Base-by-base conservation (phyloP, 805 yeast species). In the Wickerhamiella musiphila region DNA sequence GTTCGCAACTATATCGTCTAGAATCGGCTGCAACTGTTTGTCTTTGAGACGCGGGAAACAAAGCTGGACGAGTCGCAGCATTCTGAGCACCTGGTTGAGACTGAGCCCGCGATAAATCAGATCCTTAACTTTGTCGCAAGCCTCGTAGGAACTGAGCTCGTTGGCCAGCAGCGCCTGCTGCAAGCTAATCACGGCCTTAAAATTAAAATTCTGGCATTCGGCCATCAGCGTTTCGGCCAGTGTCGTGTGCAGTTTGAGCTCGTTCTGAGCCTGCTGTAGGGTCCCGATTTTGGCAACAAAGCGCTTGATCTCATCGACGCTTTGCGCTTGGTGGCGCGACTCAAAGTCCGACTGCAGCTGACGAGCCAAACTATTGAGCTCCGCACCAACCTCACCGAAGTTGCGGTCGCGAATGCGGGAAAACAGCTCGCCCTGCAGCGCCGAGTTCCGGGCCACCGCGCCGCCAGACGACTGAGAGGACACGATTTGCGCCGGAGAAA, bases 361-460 rank as follows among this genome's bases (percentile, higher is more conserved):
- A 40, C 69, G 73, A 0, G 95, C 95, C 35, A 71, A 58, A 17
- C 58, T 51, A 49, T 82, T 84, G 28, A 90, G 60, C 17, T 63
- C 61, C 5, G 69, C 65, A 2, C 95, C 95, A 22, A 84, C 74
- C 17, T 72, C 64, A 2, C 84, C 77, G 52, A 90, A 84, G 40
- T 83, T 83, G 35, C 72, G 54, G 46, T 70, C 68, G 39, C 71
- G 68, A 11, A 84, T 58, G 5, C 62, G 51, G 1, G 19, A 23
- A 25, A 43, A 43, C 11, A 44, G 31, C 5, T 35, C 37, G 24
- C 45, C 50, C n/a, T 32, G 20, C 2, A 40, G 37, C 19, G 27
- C 20, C 12, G 26, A 13, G 13, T 32, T 35, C n/a, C n/a, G n/a
- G n/a, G n/a, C n/a, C 21, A 39, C 28, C 21, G 32, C 22, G 19